A percentile compares a stretch with the other conserved stretches of the same genome.
These are phyloP conservation scores for Ogataea trehaloabstinens DNA, from an alignment of 805 yeast species.

Conservation along the genomic window DNA sequence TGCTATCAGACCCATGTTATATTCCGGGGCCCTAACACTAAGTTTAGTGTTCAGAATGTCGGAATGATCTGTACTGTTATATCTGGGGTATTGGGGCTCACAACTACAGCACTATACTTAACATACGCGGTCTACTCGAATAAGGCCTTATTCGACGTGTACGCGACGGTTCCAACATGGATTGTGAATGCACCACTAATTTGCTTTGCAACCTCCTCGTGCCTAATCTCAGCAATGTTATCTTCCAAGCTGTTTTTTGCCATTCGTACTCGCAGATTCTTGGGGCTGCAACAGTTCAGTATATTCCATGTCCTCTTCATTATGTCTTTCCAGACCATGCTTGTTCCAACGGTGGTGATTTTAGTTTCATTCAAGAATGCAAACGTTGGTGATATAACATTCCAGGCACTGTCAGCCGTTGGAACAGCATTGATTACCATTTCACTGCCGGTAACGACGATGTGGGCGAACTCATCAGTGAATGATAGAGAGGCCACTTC, in stretches of 20 bases:
- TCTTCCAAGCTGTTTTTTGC: slow-evolving; percentile 66
- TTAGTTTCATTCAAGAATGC: slow-evolving; percentile 49
- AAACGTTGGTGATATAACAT: slow-evolving; percentile 29
- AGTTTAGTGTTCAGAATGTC: slow-evolving; percentile 31
- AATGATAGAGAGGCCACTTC: slow-evolving; percentile 44
- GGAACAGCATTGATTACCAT: slow-evolving; percentile 63
- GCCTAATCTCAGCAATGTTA: slow-evolving; percentile 58
- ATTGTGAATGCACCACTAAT: slow-evolving; percentile 54
- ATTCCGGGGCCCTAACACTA: slow-evolving; percentile 53
- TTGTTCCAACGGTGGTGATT: slow-evolving; percentile 71
- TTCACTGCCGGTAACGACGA: slow-evolving; percentile 76
- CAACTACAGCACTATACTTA: slow-evolving; percentile 60
- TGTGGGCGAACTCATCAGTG: slow-evolving; percentile 82
- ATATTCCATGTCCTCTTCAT: slow-evolving; percentile 77
- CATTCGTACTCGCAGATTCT: slow-evolving; percentile 62
- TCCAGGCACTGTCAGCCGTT: slow-evolving; percentile 45
- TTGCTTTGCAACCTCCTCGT: slow-evolving; percentile 66
- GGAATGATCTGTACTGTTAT: slow-evolving; percentile 39
- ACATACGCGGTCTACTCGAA: slow-evolving; percentile 47
- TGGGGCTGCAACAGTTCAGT: slow-evolving; percentile 83
- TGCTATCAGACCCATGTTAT: slow-evolving; percentile 71
- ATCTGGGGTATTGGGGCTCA: slow-evolving; percentile 45
- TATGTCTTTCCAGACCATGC: slow-evolving; percentile 78
- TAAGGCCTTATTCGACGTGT: slow-evolving; percentile 24
- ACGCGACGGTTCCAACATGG: slow-evolving; percentile 31